Evolutionary conservation across 2,329 filamentous ascomycete species (phyloP), one percentile per base, ranked within the genome.

Genomic region (Stagonosporopsis tanaceti): DNA sequence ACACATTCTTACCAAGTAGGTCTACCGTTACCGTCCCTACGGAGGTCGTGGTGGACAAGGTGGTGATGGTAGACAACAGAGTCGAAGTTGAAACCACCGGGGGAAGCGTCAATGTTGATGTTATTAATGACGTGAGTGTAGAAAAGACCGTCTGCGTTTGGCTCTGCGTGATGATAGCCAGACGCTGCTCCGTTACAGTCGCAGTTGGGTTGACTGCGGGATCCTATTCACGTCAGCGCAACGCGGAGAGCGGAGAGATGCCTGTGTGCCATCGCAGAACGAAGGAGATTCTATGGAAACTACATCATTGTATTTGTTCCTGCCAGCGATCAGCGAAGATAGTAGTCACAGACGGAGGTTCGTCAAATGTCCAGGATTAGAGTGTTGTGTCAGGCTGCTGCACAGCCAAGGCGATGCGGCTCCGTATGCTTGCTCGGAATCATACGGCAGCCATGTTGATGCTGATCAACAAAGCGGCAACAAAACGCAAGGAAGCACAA

Each of bases 141-240:
- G 14, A 41, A 9, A 15, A 30, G 38, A 17, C 27, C 11, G n/a
- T 42, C 9, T 25, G 35, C n/a, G 20, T 17, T 24, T n/a, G 37
- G 9, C 24, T 54, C n/a, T 47, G 38, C 22, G 52, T 55, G 30
- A 50, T 20, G 5, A 44, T 24, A 17, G 32, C 46, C 8, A 35
- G 17, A 1, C 47, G 47, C 25, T 47, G 53, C n/a, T 56, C 53
- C 7, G 53, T 56, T 7, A 56, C 47, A 9, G 47, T 56, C 2
- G 47, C 22, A 24, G 47, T 35, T 8, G 47, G 40, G 6, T n/a
- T 17, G 12, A 47, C 24, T 5, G 40, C 30, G 4, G 53, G 53
- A 5, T 50, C 53, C 53, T 56, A 28, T 41, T n/a, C 35, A 24
- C 8, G 6, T 56, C 40, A 56, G 53, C 47, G 22, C 41, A 32